These are phyloP conservation scores for Cladorrhinum sp. DNA, from an alignment of 2,329 filamentous ascomycete genomes.

Conservation along the genomic window DNA sequence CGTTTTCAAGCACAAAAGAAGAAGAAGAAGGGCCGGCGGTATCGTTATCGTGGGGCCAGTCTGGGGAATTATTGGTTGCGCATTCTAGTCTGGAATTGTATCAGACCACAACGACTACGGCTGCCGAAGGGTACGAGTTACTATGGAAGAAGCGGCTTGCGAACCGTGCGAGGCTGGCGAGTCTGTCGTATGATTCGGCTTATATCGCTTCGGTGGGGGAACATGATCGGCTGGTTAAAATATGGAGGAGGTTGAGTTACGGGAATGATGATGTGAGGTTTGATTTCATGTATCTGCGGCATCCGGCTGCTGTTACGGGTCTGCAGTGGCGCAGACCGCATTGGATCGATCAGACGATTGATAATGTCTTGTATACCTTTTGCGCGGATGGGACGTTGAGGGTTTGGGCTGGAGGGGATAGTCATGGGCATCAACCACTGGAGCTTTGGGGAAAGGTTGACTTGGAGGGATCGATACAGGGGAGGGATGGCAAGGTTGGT, in stretches of 20 bases:
- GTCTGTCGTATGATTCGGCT: slow-evolving; percentile 81
- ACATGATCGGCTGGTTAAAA: slow-evolving; percentile 81
- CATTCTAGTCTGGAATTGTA: slow-evolving; percentile 70
- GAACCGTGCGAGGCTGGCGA: slow-evolving; percentile 68
- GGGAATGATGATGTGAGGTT: slow-evolving; percentile 81
- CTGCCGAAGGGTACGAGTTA: slow-evolving; percentile 42
- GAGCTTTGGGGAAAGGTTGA: slow-evolving; percentile 80
- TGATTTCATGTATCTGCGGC: slow-evolving; percentile 86
- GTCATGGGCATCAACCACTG: slow-evolving; percentile 67
- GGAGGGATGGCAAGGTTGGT: slow-evolving; percentile 29
- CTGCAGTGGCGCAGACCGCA: slow-evolving; percentile 82
- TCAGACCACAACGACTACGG: slow-evolving; percentile 38
- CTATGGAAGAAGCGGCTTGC: slow-evolving; percentile 76
- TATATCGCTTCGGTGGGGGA: slow-evolving; percentile 79
- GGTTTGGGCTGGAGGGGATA: slow-evolving; percentile 78
- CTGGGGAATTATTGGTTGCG: slow-evolving; percentile 80
- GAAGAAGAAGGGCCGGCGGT: slow-evolving; percentile 41
- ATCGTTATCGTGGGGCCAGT: slow-evolving; percentile 78
- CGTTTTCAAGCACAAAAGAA: slow-evolving; percentile 39
- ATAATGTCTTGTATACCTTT: slow-evolving; percentile 87
- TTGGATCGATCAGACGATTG: slow-evolving; percentile 72
- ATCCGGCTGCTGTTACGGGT: slow-evolving; percentile 75
- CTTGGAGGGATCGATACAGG: slow-evolving; percentile 65
- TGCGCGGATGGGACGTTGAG: slow-evolving; percentile 77
- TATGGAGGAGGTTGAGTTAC: slow-evolving; percentile 87